phyloP scores from a whole-genome alignment of 306 rosid genomes.

The Betula pendula region DNA sequence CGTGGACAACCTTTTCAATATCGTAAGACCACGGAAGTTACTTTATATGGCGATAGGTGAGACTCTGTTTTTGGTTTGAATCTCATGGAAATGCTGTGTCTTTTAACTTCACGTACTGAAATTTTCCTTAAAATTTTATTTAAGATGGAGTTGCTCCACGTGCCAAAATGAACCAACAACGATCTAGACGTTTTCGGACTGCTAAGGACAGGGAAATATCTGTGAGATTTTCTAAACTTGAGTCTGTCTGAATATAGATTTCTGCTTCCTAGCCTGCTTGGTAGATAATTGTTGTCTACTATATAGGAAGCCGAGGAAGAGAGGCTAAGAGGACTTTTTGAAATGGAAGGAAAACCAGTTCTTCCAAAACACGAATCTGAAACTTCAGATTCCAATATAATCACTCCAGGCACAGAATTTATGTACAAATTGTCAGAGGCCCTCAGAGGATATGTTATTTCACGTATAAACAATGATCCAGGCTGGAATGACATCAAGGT shows the following conservation, averaged over 20 bases:
- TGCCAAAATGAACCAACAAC: slow-evolving; percentile 66
- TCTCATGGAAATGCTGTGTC: not conserved
- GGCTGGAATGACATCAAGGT: slow-evolving; percentile 54
- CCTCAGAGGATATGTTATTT: slow-evolving; percentile 29
- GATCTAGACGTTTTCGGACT: slow-evolving; percentile 40
- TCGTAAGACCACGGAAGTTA: slow-evolving; percentile 43
- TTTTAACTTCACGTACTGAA: not conserved
- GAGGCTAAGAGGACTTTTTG: slow-evolving; percentile 29
- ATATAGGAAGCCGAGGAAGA: slow-evolving; percentile 52
- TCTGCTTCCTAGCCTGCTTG: not conserved
- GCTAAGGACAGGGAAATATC: slow-evolving; percentile 36
- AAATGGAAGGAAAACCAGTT: slow-evolving; percentile 52
- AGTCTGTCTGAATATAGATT: not conserved
- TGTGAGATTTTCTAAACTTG: slow-evolving; percentile 18
- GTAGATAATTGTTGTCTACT: not conserved
- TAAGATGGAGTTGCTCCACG: slow-evolving; percentile 79
- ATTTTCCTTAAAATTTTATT: not conserved
- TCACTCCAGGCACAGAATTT: slow-evolving; percentile 66
- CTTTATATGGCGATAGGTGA: slow-evolving; percentile 51
- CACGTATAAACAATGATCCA: slow-evolving; percentile 21
- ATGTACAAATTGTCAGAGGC: slow-evolving; percentile 53
- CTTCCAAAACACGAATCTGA: slow-evolving; percentile 40
- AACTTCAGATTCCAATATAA: slow-evolving; percentile 42
- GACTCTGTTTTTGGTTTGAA: not conserved
- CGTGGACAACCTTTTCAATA: slow-evolving; percentile 44